phyloP scores from a whole-genome alignment of 2,329 filamentous ascomycete genomes.

The Fusarium multiceps region DNA sequence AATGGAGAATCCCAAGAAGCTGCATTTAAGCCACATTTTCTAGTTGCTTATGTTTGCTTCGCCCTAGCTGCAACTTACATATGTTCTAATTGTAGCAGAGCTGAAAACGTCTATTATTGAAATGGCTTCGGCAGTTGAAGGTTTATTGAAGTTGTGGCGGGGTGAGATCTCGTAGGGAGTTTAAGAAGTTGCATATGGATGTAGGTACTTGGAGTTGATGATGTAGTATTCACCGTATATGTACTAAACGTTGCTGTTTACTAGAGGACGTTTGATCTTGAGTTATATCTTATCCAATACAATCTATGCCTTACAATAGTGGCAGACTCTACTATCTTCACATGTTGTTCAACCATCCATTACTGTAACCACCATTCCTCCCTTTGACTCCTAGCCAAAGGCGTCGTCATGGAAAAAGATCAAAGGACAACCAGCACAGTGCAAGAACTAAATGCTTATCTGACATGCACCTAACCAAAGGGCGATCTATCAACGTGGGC shows the following conservation, averaged over 20 bases:
- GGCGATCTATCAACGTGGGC: conserved; percentile 50
- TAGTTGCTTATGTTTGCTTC: not conserved
- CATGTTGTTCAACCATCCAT: conserved; percentile 8
- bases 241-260: not conserved
- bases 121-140: conserved; percentile 12
- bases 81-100: not conserved
- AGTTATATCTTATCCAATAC: not conserved
- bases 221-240: not conserved
- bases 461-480: conserved; percentile 2
- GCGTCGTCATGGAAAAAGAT: conserved; percentile 4
- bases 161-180: no score
- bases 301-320: not conserved
- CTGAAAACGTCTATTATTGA: conserved; percentile 16
- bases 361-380: conserved; percentile 26
- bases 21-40: not conserved
- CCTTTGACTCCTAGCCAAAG: conserved; percentile 10
- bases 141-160: not conserved
- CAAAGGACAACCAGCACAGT: conserved; percentile 33
- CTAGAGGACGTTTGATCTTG: not conserved
- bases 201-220: not conserved
- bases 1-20: not conserved
- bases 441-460: conserved; percentile 37
- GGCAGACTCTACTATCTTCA: not conserved
- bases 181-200: no score
- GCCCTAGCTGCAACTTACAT: conserved; percentile 1